These are phyloP conservation scores for Penicillium robsamsonii DNA, from an alignment of 495 filamentous ascomycete genomes.

Conservation along the genomic window DNA sequence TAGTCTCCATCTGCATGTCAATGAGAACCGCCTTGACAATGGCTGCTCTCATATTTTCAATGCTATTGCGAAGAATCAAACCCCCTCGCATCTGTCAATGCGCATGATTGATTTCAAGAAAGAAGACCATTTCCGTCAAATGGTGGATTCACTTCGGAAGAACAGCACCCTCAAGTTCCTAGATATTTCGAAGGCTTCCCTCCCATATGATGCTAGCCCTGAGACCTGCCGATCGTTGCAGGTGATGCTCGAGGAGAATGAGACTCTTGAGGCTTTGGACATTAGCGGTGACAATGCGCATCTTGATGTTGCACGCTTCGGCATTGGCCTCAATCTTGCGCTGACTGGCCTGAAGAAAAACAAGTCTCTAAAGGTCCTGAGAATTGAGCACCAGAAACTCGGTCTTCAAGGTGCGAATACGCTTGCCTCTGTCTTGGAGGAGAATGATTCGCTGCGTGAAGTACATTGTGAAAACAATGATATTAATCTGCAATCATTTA, in stretches of 20 bases:
- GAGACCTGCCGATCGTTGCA: slow-evolving; percentile 74
- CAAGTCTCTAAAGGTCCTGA: slow-evolving; percentile 67
- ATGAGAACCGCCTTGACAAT: slow-evolving; percentile 75
- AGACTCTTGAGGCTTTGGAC: slow-evolving; percentile 73
- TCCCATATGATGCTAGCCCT: slow-evolving; percentile 72
- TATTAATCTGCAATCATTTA: slow-evolving; percentile 74
- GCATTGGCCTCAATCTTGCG: slow-evolving; percentile 75
- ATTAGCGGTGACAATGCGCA: slow-evolving; percentile 88
- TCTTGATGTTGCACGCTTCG: slow-evolving; percentile 80
- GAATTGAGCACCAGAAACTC: slow-evolving; percentile 65
- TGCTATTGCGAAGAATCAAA: slow-evolving; percentile 60
- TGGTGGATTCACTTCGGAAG: slow-evolving; percentile 67
- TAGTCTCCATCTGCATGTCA: slow-evolving; percentile 73
- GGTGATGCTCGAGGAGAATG: slow-evolving; percentile 74
- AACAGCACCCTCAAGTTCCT: slow-evolving; percentile 74
- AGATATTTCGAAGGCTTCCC: slow-evolving; percentile 85
- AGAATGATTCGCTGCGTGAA: slow-evolving; percentile 62
- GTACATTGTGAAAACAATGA: slow-evolving; percentile 77
- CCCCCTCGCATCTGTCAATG: slow-evolving; percentile 74
- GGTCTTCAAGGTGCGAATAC: slow-evolving; percentile 73
- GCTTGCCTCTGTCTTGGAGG: slow-evolving; percentile 70
- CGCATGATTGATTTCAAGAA: slow-evolving; percentile 82
- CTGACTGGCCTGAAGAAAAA: slow-evolving; percentile 76
- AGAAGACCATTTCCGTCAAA: slow-evolving; percentile 69
- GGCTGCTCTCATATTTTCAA: slow-evolving; percentile 67